These are phyloP conservation scores for Pseudozyma tsukubaensis DNA, from an alignment of 1,284 basidiomycete genomes.

Conservation along the genomic window DNA sequence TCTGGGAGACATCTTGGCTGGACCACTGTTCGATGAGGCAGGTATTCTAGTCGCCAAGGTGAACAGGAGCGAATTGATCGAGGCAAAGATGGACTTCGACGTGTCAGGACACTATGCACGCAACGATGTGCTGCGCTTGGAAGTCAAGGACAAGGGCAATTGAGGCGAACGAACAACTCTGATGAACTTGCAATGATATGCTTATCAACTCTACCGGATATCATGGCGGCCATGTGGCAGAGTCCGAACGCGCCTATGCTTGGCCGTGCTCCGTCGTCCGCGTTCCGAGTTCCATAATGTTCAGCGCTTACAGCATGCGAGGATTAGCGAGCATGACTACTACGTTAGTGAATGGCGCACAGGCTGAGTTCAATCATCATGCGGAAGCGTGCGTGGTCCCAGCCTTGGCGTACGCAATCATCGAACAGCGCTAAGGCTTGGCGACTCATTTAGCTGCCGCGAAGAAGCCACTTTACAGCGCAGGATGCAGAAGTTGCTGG, in stretches of 20 bases:
- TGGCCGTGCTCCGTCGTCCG: no score
- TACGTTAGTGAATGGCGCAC: no score
- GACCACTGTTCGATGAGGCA: conserved; percentile 75
- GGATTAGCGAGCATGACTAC: no score
- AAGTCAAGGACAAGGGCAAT: conserved; percentile 24
- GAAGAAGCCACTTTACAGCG: no score
- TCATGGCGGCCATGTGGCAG: no score
- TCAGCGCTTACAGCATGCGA: no score
- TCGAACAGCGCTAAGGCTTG: neutral
- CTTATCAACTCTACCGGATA: no score
- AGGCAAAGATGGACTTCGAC: conserved; percentile 81
- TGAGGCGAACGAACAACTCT: conserved; percentile 63
- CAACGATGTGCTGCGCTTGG: conserved; percentile 71
- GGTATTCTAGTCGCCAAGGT: conserved; percentile 76
- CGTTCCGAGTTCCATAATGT: no score
- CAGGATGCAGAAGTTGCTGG: no score
- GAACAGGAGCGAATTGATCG: conserved; percentile 74
- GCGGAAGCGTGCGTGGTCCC: neutral
- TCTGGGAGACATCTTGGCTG: conserved; percentile 77
- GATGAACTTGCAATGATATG: neutral
- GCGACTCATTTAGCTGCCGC: neutral
- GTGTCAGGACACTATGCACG: conserved; percentile 78
- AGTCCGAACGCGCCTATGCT: no score
- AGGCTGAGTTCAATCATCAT: no score
- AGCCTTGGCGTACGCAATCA: conserved; percentile 11